Evolutionary conservation across 371 early-diverging fungal genomes (phyloP).

Genomic region (Umbelopsis sp.): DNA sequence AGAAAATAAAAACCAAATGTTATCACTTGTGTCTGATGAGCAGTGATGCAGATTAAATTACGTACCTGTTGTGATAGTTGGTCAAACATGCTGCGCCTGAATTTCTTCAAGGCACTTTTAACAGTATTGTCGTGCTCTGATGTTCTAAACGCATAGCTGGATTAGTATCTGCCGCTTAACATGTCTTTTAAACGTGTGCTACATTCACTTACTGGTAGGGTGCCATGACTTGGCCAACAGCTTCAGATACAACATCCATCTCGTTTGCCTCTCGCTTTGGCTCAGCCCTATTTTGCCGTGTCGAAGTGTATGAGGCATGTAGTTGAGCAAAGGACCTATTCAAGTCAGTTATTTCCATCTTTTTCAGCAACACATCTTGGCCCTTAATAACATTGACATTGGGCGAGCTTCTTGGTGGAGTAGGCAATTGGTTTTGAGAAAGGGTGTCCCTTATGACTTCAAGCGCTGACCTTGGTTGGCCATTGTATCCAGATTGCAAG

Average conservation of each 20-base stretch:
- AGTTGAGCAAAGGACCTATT: slow-evolving; percentile 12
- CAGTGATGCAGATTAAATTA: too few relatives aligned
- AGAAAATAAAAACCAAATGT: neutral
- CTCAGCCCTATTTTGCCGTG: neutral
- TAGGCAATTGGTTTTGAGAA: slow-evolving; percentile 2
- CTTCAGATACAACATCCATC: slow-evolving; percentile 14
- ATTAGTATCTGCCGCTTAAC: neutral
- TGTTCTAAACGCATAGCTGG: neutral
- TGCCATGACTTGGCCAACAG: neutral
- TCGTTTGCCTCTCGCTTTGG: neutral
- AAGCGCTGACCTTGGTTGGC: slow-evolving; percentile 3
- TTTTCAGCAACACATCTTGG: slow-evolving; percentile 7
- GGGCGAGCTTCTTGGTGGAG: slow-evolving; percentile 4
- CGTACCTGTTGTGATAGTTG: neutral
- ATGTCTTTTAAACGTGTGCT: neutral
- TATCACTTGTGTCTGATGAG: neutral
- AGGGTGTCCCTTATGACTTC: slow-evolving; percentile 15
- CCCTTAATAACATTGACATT: neutral
- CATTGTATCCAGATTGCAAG: slow-evolving; percentile 8
- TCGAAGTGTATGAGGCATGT: neutral
- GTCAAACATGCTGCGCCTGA: neutral
- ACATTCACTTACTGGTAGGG: slow-evolving; percentile 10
- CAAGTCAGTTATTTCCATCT: slow-evolving; percentile 4
- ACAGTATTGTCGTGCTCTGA: neutral
- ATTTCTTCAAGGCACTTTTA: neutral